Evolutionary conservation across 371 early-diverging fungal species (phyloP).

Genomic region (Rhizopus delemar): DNA sequence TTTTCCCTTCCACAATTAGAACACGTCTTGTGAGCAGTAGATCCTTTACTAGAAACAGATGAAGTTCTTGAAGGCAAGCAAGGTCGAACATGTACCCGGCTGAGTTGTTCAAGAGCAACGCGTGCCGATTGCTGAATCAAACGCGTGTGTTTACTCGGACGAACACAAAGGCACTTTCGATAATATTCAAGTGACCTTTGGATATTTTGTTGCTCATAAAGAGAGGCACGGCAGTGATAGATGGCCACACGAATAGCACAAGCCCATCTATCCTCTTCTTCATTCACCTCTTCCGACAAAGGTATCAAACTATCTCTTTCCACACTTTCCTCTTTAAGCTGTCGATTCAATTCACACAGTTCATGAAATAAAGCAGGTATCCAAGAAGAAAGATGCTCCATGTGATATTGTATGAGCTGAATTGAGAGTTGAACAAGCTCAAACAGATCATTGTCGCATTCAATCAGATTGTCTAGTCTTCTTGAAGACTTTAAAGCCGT

Average conservation of each 20-base stretch:
- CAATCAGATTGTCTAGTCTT: too few species aligned
- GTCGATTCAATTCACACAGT: constrained; percentile 34
- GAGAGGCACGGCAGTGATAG: constrained; percentile 27
- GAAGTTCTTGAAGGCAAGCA: constrained; percentile 29
- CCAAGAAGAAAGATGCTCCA: constrained; percentile 27
- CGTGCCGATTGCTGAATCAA: constrained; percentile 24
- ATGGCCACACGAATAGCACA: constrained; percentile 44
- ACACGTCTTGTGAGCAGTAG: constrained; percentile 30
- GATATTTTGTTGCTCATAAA: constrained; percentile 22
- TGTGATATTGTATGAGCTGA: constrained; percentile 19
- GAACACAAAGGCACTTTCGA: not conserved
- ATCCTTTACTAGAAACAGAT: constrained; percentile 29
- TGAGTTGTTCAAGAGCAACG: constrained; percentile 19
- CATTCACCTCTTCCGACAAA: constrained; percentile 1
- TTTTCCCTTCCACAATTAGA: constrained; percentile 47
- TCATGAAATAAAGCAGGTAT: constrained; percentile 19
- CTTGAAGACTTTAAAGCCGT: too few species aligned
- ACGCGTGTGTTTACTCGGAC: not conserved
- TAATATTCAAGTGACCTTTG: constrained; percentile 23
- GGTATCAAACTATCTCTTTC: constrained; percentile 21
- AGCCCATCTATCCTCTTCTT: not conserved
- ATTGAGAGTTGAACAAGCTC: constrained; percentile 18
- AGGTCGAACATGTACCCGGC: constrained; percentile 6
- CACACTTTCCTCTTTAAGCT: constrained; percentile 38
- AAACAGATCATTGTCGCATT: constrained; percentile 6